Percentiles rank a stretch among this genome's conserved stretches.
These are phyloP conservation scores for Lactarius sanguifluus DNA, from an alignment of 768 basidiomycete species.

Conservation along the genomic window DNA sequence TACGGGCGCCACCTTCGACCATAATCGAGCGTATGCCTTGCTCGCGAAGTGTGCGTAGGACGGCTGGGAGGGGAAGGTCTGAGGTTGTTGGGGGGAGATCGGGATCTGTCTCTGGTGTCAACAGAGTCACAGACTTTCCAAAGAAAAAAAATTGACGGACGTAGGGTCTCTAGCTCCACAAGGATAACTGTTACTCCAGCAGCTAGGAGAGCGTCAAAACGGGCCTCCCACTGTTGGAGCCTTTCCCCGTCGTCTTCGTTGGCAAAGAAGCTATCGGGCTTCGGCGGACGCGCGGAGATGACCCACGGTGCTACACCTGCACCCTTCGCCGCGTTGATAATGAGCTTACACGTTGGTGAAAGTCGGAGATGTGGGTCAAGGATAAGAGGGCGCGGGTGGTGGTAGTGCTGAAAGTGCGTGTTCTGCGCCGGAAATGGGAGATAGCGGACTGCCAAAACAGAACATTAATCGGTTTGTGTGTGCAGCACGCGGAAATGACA, in stretches of 20 bases:
- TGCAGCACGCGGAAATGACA: conserved; percentile 7
- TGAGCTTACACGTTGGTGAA: conserved; percentile 62
- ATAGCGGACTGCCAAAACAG: conserved; percentile 48
- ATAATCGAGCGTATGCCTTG: conserved; percentile 75
- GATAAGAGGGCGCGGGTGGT: conserved; percentile 78
- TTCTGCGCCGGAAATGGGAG: conserved; percentile 42
- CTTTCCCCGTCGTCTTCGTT: conserved; percentile 25
- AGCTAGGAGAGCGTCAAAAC: conserved; percentile 47
- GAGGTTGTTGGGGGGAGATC: conserved; percentile 33
- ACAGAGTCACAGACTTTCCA: not conserved
- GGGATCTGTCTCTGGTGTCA: conserved; percentile 16
- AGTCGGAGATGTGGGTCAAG: conserved; percentile 77
- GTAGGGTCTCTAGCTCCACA: conserved; percentile 38
- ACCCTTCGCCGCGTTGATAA: conserved; percentile 59
- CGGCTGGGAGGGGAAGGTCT: conserved; percentile 44
- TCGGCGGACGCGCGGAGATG: conserved; percentile 45
- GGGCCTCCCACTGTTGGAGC: conserved; percentile 36
- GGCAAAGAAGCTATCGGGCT: conserved; percentile 31
- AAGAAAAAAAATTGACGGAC: conserved; percentile 38
- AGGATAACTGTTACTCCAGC: conserved; percentile 69
- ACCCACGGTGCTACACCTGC: conserved; percentile 73
- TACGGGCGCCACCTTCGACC: conserved; percentile 91
- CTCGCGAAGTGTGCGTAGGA: conserved; percentile 54
- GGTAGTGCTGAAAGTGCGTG: conserved; percentile 37
- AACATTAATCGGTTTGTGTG: conserved; percentile 9